Conservation (phyloP, 2,329 filamentous ascomycete genomes). For the Alternaria arbusti region DNA sequence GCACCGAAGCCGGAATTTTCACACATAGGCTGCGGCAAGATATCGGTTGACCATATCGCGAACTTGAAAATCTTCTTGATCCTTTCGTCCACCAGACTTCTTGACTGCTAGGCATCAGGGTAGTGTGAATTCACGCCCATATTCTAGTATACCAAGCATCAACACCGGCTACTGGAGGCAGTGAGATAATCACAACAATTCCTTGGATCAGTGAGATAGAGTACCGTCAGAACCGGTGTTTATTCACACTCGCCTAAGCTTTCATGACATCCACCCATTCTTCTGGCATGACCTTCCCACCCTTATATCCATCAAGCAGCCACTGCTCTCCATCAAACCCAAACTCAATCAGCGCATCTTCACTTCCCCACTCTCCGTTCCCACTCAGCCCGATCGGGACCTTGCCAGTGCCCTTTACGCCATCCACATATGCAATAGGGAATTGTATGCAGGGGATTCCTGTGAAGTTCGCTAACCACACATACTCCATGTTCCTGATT, state of each 20-base stretch:
- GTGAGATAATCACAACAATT: neutral
- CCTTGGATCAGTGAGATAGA: neutral
- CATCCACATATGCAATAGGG: conserved; percentile 74
- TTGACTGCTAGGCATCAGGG: neutral
- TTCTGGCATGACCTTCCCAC: conserved; percentile 44
- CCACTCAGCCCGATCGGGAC: conserved; percentile 62
- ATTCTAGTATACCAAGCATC: neutral
- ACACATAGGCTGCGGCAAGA: neutral
- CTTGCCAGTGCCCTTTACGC: conserved; percentile 60
- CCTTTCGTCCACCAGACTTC: neutral
- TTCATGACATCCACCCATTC: conserved; percentile 51
- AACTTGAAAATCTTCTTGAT: neutral
- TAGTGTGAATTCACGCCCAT: neutral
- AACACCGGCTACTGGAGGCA: neutral
- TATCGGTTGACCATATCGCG: neutral
- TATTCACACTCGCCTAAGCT: neutral
- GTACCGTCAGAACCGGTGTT: neutral
- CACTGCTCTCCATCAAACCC: conserved; percentile 59
- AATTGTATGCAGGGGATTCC: conserved; percentile 78
- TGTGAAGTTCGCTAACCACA: conserved; percentile 82
- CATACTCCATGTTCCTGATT: conserved; percentile 82
- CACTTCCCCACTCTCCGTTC: conserved; percentile 62
- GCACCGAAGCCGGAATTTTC: neutral
- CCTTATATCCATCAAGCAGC: conserved; percentile 48
- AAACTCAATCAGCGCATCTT: conserved; percentile 60